Percentiles rank a stretch among this genome's conserved stretches.
phyloP scores from a whole-genome alignment of 805 yeast genomes.

The Candida ponderosae region DNA sequence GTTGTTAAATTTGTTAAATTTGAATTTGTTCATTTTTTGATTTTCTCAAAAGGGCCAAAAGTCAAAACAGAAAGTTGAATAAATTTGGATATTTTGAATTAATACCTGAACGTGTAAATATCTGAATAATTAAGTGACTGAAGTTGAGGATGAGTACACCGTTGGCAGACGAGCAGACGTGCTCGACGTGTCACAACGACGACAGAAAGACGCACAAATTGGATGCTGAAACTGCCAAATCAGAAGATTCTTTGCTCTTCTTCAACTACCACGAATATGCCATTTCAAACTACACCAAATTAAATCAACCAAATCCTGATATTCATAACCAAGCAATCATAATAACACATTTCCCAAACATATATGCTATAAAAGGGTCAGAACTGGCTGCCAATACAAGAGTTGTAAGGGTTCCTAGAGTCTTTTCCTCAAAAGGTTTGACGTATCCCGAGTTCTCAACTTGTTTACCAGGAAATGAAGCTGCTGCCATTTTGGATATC shows the following conservation, averaged over 20 bases:
- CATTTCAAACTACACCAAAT: conserved; percentile 23
- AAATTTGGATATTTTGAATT: too few relatives aligned
- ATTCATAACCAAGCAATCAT: conserved; percentile 31
- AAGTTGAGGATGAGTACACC: not conserved
- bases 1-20: not conserved
- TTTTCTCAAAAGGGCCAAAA: too few relatives aligned
- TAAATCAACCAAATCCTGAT: conserved; percentile 15
- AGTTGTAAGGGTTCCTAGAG: conserved; percentile 59
- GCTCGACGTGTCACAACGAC: conserved; percentile 9
- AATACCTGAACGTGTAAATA: too few relatives aligned
- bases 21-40: too few relatives aligned
- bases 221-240: conserved; percentile 10
- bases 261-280: conserved; percentile 66
- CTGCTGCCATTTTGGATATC: conserved; percentile 43
- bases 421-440: conserved; percentile 27
- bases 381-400: conserved; percentile 32
- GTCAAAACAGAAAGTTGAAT: too few relatives aligned
- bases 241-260: conserved; percentile 29
- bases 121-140: too few relatives aligned
- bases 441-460: conserved; percentile 49
- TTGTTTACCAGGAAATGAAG: conserved; percentile 51
- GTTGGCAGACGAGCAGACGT: too few relatives aligned
- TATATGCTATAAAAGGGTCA: conserved; percentile 30
- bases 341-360: conserved; percentile 62
- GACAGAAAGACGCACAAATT: too few relatives aligned